Evolutionary conservation across 768 basidiomycete species (phyloP), one percentile per base, ranked within the genome.

Genomic region (Pulveroboletus sp.): DNA sequence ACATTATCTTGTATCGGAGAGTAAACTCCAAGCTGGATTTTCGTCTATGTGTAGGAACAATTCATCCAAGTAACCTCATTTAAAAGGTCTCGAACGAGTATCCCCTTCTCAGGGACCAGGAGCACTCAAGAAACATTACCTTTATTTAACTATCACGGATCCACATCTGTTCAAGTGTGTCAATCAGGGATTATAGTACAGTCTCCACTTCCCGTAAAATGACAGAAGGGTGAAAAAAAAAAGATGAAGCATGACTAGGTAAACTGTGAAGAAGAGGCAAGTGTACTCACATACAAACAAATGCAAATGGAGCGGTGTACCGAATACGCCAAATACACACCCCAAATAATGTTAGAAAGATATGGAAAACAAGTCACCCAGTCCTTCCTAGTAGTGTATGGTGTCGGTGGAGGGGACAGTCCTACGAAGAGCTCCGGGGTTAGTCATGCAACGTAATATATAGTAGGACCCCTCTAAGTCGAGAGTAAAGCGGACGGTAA

Each of bases 361-460:
- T 56, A 58, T 54, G 35, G 40, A 21, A 52, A 52, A 59, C 45
- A 59, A 44, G 48, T 40, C 55, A 44, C 39, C 38, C 50, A 47
- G 57, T 63, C 61, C 52, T 56, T 33, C 32, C 32, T 54, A 44
- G 48, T 46, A 46, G 46, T 50, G 50, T 56, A 54, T 56, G 49
- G 47, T 54, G 40, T 42, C 32, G 46, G 26, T 47, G 39, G 47
- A 55, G 50, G 49, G 38, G 51, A 50, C 47, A 43, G 43, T 53
- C 63, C 32, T 65, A 55, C 39, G 53, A 54, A 53, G 7, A 49
- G 47, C 43, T 52, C 51, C 65, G 31, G 49, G 27, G 58, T 63
- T 62, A 68, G 65, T 56, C 41, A 46, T 50, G 53, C 39, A 49
- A 49, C 27, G 45, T 68, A 67, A 57, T 21, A 46, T 63, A 69